A percentile compares a stretch with the other conserved stretches of the same genome.
Evolutionary conservation across 192 early-diverging fungal species (phyloP).

Genomic region (Backusella liffmaniae): DNA sequence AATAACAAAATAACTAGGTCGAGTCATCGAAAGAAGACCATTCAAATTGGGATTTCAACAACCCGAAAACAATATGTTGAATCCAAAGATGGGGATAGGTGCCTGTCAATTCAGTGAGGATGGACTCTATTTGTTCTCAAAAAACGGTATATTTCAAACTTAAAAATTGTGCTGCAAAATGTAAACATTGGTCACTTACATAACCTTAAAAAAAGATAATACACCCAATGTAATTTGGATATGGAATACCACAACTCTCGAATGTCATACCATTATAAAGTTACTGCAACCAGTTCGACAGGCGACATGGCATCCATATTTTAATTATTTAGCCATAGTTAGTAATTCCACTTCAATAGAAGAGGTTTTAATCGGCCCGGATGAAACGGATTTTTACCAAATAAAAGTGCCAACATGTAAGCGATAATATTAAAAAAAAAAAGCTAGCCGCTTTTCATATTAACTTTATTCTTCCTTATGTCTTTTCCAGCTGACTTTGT

Average conservation of each 20-base stretch:
- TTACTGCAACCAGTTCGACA: slow-evolving; percentile 58
- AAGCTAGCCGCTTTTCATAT: not conserved
- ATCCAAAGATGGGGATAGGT: slow-evolving; percentile 73
- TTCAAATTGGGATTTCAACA: slow-evolving; percentile 49
- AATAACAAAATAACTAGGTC: slow-evolving; percentile 9
- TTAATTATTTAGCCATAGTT: not conserved
- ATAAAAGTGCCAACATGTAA: slow-evolving; percentile 55
- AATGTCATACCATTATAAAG: slow-evolving; percentile 52
- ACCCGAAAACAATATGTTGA: slow-evolving; percentile 67
- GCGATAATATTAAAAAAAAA: not conserved
- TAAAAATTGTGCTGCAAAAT: not conserved
- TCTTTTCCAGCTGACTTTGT: slow-evolving; percentile 52
- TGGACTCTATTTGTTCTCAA: slow-evolving; percentile 56
- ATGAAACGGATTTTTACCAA: slow-evolving; percentile 25
- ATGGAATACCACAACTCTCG: slow-evolving; percentile 58
- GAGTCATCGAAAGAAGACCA: slow-evolving; percentile 42
- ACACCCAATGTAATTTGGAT: slow-evolving; percentile 77
- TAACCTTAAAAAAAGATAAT: slow-evolving; percentile 52
- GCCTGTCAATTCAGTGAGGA: slow-evolving; percentile 63
- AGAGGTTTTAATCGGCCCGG: slow-evolving; percentile 9
- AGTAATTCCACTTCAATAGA: slow-evolving; percentile 16
- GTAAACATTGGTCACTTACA: not conserved
- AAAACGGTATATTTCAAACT: slow-evolving; percentile 59
- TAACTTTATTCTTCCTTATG: not conserved
- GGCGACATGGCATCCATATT: slow-evolving; percentile 68